These are phyloP conservation scores for Escallonia rubra DNA, from an alignment of 129 eudicot species.

Conservation along the genomic window DNA sequence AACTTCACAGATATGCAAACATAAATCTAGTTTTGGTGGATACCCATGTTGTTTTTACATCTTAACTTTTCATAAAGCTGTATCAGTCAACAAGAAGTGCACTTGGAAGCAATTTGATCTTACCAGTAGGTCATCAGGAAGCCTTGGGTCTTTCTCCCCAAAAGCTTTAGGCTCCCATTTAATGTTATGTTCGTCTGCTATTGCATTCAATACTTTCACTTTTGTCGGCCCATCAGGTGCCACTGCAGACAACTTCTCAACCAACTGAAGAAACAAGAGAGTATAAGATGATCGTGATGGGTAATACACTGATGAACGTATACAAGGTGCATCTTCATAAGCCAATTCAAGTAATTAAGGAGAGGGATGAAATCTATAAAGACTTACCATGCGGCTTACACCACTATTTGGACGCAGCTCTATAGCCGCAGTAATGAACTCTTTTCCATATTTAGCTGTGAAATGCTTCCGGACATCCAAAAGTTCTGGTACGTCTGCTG, in stretches of 20 bases:
- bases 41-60: background rate
- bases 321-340: background rate
- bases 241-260: slow-evolving; percentile 80
- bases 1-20: background rate
- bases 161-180: slow-evolving; percentile 68
- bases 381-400: slow-evolving; percentile 74
- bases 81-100: background rate
- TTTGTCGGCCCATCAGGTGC: slow-evolving; percentile 84
- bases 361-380: background rate
- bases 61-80: background rate
- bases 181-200: slow-evolving; percentile 79
- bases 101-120: slow-evolving; percentile 17
- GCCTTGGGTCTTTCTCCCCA: slow-evolving; percentile 53
- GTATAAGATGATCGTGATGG: background rate
- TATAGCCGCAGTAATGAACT: slow-evolving; percentile 60
- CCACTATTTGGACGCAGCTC: slow-evolving; percentile 87
- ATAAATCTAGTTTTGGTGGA: background rate
- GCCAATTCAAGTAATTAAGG: background rate
- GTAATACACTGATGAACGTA: background rate
- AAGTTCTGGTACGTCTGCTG: slow-evolving; percentile 84
- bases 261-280: slow-evolving; percentile 47
- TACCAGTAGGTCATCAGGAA: slow-evolving; percentile 66
- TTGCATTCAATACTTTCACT: slow-evolving; percentile 50
- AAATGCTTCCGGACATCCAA: slow-evolving; percentile 65
- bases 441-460: slow-evolving; percentile 86